Percentiles rank a stretch among this genome's conserved stretches.
phyloP scores from a whole-genome alignment of 164 flowering plant species.

The Macadamia integrifolia region DNA sequence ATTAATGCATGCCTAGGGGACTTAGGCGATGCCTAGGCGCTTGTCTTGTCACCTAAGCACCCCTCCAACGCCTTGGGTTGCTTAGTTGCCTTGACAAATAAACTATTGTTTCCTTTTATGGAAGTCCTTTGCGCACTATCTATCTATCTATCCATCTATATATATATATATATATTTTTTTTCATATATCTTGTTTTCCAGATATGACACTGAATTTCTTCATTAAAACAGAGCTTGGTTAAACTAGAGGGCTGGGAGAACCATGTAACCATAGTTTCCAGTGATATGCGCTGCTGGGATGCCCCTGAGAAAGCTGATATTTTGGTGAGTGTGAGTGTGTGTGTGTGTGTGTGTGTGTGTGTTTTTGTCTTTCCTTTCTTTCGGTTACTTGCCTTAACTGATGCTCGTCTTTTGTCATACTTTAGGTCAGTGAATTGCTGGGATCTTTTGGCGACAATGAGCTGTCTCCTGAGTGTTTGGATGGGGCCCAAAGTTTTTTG shows the following conservation, averaged over 20 bases:
- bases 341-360: neutral
- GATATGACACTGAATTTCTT: neutral
- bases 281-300: constrained; percentile 97
- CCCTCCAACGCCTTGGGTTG: no score
- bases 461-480: constrained; percentile 98
- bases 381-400: neutral
- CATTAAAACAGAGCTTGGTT: constrained; percentile 67
- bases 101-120: no score
- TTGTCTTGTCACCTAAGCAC: no score
- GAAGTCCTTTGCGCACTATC: no score
- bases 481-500: constrained; percentile 90
- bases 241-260: constrained; percentile 94
- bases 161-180: no score
- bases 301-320: constrained; percentile 99
- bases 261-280: constrained; percentile 68
- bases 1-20: no score
- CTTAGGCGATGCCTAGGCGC: no score
- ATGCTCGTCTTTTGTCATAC: neutral
- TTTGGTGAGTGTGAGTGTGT: constrained; percentile 40
- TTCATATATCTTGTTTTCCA: no score
- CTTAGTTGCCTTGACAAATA: no score
- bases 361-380: no score
- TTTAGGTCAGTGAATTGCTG: constrained; percentile 92
- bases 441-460: constrained; percentile 99
- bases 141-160: no score